Conservation (phyloP, 225 moss, liverwort and hornwort species). For the Thuidium tamariscinum region DNA sequence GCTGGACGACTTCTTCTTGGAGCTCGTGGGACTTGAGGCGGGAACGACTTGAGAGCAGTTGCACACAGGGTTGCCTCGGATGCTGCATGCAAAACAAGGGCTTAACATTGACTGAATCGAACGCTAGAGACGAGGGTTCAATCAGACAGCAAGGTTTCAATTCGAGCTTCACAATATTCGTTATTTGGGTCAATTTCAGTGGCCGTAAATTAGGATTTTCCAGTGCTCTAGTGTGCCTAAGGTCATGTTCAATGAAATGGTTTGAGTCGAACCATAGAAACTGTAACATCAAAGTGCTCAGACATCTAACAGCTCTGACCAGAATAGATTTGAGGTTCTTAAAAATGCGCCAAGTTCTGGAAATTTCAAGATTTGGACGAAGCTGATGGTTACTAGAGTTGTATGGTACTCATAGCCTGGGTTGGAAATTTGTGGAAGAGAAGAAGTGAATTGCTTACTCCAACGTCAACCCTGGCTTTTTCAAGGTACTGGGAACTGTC, state of each 20-base stretch:
- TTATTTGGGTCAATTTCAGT: background rate
- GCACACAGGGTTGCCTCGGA: background rate
- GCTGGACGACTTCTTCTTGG: background rate
- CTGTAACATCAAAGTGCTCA: background rate
- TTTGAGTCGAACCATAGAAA: too few relatives aligned
- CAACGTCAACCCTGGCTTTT: background rate
- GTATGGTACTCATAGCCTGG: background rate
- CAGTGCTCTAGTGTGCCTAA: background rate
- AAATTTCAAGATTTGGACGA: background rate
- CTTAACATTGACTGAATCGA: background rate
- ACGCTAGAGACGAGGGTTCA: background rate
- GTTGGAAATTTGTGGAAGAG: background rate
- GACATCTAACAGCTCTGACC: background rate
- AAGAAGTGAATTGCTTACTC: background rate
- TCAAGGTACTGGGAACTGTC: constrained; percentile 7
- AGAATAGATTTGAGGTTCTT: background rate
- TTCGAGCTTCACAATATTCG: background rate
- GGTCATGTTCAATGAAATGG: background rate
- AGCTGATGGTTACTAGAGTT: background rate
- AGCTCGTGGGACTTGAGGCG: background rate
- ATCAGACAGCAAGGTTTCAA: too few relatives aligned
- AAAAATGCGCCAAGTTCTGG: background rate
- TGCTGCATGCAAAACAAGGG: background rate
- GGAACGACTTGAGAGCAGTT: background rate
- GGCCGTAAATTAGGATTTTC: too few relatives aligned